Percentiles rank a stretch among this genome's conserved stretches.
Evolutionary conservation across 2,329 filamentous ascomycete genomes (phyloP).

Genomic region (Arthrobotrys sphaeroides): DNA sequence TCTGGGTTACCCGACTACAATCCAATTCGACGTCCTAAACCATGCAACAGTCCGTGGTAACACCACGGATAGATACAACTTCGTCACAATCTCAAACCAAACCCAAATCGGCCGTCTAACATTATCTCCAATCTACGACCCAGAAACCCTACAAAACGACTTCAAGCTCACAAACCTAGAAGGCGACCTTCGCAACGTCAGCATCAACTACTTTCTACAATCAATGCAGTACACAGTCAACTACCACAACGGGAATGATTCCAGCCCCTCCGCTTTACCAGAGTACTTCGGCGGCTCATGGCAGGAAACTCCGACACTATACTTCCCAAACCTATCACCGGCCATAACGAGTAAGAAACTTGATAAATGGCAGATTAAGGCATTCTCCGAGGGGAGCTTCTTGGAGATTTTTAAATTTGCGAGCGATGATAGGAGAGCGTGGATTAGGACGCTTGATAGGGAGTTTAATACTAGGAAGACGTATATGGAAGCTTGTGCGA

Average conservation of each 20-base stretch:
- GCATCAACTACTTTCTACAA: slow-evolving; percentile 31
- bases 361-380: slow-evolving; percentile 40
- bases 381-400: slow-evolving; percentile 34
- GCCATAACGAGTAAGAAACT: slow-evolving; percentile 21
- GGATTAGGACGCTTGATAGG: slow-evolving; percentile 41
- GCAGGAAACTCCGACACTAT: slow-evolving; percentile 26
- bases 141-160: slow-evolving; percentile 29
- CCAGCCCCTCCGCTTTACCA: background rate
- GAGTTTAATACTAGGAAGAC: slow-evolving; percentile 36
- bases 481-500: slow-evolving; percentile 34
- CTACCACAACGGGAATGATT: slow-evolving; percentile 34
- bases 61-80: slow-evolving; percentile 18
- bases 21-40: slow-evolving; percentile 47
- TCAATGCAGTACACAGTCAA: slow-evolving; percentile 44
- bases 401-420: slow-evolving; percentile 33
- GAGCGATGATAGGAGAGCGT: slow-evolving; percentile 29
- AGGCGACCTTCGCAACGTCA: slow-evolving; percentile 30
- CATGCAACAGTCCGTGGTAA: slow-evolving; percentile 39
- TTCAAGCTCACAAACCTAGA: slow-evolving; percentile 23
- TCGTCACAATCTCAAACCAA: slow-evolving; percentile 27
- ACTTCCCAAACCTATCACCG: slow-evolving; percentile 38
- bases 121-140: slow-evolving; percentile 40
- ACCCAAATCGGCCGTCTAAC: slow-evolving; percentile 8
- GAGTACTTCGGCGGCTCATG: slow-evolving; percentile 44
- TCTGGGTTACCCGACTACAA: slow-evolving; percentile 32